phyloP scores from a whole-genome alignment of 1,284 basidiomycete genomes.

The Phellinidium pouzarii region DNA sequence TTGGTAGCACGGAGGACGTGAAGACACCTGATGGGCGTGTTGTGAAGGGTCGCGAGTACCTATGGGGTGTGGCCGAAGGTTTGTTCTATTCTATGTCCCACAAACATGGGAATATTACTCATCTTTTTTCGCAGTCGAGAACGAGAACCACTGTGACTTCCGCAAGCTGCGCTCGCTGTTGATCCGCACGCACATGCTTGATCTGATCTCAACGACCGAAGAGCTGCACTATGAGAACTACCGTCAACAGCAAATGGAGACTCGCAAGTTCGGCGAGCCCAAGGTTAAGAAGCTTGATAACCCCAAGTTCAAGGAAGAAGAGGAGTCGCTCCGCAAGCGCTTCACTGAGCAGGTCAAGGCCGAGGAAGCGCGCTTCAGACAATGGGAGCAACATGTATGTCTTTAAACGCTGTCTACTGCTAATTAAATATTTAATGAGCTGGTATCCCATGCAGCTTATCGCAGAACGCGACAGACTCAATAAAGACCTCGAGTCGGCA shows the following conservation, averaged over 20 bases:
- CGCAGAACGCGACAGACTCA: slow-evolving; percentile 91
- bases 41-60: slow-evolving; percentile 97
- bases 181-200: slow-evolving; percentile 98
- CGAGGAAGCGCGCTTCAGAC: slow-evolving; percentile 95
- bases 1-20: slow-evolving; percentile 95
- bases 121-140: slow-evolving; percentile 65
- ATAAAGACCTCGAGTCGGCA: slow-evolving; percentile 92
- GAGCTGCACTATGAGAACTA: slow-evolving; percentile 98
- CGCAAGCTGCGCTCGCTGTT: slow-evolving; percentile 94
- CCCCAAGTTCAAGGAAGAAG: slow-evolving; percentile 99
- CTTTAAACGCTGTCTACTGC: neutral
- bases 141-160: slow-evolving; percentile 99
- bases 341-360: slow-evolving; percentile 99
- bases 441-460: slow-evolving; percentile 62
- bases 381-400: slow-evolving; percentile 97
- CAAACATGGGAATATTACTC: slow-evolving; percentile 4
- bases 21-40: slow-evolving; percentile 84
- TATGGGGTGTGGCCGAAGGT: slow-evolving; percentile 99
- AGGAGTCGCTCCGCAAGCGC: slow-evolving; percentile 91
- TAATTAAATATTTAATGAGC: slow-evolving; percentile 8
- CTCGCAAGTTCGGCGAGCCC: slow-evolving; percentile 96
- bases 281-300: slow-evolving; percentile 99
- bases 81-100: slow-evolving; percentile 22
- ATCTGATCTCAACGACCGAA: slow-evolving; percentile 93
- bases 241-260: slow-evolving; percentile 99